Conservation (phyloP, 352 stramenopile species). For the Phytophthora litchii region DNA sequence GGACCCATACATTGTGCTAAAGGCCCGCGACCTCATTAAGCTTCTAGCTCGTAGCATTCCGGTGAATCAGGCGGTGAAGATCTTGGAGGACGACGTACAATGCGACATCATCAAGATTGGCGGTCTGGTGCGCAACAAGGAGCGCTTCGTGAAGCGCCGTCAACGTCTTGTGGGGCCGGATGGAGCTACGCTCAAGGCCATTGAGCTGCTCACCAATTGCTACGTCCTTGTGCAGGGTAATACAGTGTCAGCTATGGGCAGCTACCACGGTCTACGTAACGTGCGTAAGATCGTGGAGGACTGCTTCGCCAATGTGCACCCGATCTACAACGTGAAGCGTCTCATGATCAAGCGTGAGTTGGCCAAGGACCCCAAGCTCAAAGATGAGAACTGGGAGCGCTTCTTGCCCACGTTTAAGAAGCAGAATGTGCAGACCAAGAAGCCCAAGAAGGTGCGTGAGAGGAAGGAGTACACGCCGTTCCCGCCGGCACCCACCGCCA, state of each 20-base stretch:
- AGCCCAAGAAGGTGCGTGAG: slow-evolving; percentile 87
- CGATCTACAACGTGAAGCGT: slow-evolving; percentile 99
- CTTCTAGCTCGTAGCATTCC: slow-evolving; percentile 97
- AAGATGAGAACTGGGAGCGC: slow-evolving; percentile 97
- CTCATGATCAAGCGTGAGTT: slow-evolving; percentile 99
- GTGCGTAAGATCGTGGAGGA: slow-evolving; percentile 98
- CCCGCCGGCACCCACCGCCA: slow-evolving; percentile 93
- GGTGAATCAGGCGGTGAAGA: slow-evolving; percentile 95
- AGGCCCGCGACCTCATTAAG: slow-evolving; percentile 99
- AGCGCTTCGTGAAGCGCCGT: slow-evolving; percentile 98
- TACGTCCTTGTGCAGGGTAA: slow-evolving; percentile 99
- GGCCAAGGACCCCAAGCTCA: slow-evolving; percentile 97
- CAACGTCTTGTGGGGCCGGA: slow-evolving; percentile 98
- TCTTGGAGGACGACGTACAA: slow-evolving; percentile 98
- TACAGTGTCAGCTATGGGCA: slow-evolving; percentile 93
- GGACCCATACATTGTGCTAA: slow-evolving; percentile 99
- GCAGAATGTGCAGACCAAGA: slow-evolving; percentile 98
- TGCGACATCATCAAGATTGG: slow-evolving; percentile 99
- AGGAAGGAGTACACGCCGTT: slow-evolving; percentile 99
- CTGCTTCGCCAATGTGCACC: slow-evolving; percentile 99
- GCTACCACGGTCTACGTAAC: slow-evolving; percentile 92
- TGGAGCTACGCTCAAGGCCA: slow-evolving; percentile 96
- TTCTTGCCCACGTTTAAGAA: slow-evolving; percentile 99
- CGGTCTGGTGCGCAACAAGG: slow-evolving; percentile 98
- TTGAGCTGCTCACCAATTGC: slow-evolving; percentile 99